Evolutionary conservation across 2,329 filamentous ascomycete species (phyloP).

Genomic region (Aspergillus luchuensis): DNA sequence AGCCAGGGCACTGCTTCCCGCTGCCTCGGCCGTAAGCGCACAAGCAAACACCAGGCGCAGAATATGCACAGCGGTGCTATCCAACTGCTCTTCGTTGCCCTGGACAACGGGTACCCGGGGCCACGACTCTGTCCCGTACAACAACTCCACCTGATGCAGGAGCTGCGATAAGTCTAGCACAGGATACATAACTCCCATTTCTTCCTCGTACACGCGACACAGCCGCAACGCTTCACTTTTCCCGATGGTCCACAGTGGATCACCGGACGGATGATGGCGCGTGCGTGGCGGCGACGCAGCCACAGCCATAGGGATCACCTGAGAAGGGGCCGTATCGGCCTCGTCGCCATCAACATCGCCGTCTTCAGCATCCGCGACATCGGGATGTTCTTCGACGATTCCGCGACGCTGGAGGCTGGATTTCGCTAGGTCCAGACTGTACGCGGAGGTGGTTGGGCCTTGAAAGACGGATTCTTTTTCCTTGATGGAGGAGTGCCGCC

Average conservation of each 20-base stretch:
- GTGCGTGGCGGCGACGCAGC: slow-evolving; percentile 30
- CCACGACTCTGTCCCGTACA: slow-evolving; percentile 51
- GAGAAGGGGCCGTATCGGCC: slow-evolving; percentile 45
- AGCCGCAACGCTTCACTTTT: slow-evolving; percentile 78
- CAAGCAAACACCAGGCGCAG: slow-evolving; percentile 82
- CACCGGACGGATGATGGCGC: slow-evolving; percentile 39
- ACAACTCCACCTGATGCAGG: slow-evolving; percentile 65
- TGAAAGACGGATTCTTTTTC: slow-evolving; percentile 67
- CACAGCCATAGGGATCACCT: too few relatives aligned
- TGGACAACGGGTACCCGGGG: slow-evolving; percentile 29
- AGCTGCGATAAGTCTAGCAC: slow-evolving; percentile 71
- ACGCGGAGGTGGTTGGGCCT: slow-evolving; percentile 80
- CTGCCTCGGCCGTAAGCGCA: slow-evolving; percentile 73
- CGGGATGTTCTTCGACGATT: slow-evolving; percentile 59
- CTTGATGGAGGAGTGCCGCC: slow-evolving; percentile 23
- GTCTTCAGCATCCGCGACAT: background rate
- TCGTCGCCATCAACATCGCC: slow-evolving; percentile 47
- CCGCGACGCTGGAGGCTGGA: slow-evolving; percentile 84
- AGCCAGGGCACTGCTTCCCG: slow-evolving; percentile 74
- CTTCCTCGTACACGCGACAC: slow-evolving; percentile 78
- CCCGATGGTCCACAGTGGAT: slow-evolving; percentile 75
- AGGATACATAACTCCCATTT: slow-evolving; percentile 88
- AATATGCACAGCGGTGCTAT: slow-evolving; percentile 65
- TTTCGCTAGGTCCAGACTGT: slow-evolving; percentile 81
- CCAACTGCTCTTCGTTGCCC: slow-evolving; percentile 40